Conservation (phyloP, 148 eudicot species). For the Rhododendron henanense region DNA sequence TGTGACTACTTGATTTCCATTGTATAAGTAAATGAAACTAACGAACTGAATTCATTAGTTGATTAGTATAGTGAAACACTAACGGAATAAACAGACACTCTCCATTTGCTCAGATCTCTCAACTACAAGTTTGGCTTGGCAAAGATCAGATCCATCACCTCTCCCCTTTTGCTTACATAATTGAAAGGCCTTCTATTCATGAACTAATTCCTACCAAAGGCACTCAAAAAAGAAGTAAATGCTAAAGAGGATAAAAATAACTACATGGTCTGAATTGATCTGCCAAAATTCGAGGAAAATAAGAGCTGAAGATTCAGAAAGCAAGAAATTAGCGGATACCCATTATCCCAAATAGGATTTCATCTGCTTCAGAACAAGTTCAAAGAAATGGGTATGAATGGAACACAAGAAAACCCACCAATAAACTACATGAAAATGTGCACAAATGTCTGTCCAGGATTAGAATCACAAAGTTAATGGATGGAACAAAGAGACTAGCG, state of each 20-base stretch:
- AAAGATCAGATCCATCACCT: constrained; percentile 41
- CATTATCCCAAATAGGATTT: constrained; percentile 21
- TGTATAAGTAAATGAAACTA: constrained; percentile 26
- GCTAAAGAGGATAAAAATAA: not conserved
- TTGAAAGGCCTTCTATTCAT: constrained; percentile 1
- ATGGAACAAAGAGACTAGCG: constrained; percentile 32
- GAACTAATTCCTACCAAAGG: constrained; percentile 14
- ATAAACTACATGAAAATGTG: constrained; percentile 3
- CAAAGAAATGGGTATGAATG: constrained; percentile 27
- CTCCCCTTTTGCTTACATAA: constrained; percentile 15
- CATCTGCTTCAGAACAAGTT: constrained; percentile 18
- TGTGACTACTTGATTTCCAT: constrained; percentile 47
- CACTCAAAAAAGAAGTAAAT: constrained; percentile 5
- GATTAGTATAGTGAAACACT: constrained; percentile 10
- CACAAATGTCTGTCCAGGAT: constrained; percentile 1
- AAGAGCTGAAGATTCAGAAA: constrained; percentile 7
- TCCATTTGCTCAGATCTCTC: constrained; percentile 33
- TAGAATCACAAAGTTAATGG: not conserved
- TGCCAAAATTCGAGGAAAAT: constrained; percentile 9
- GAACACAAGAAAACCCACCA: not conserved
- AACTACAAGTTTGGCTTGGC: constrained; percentile 30
- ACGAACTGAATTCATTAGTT: constrained; percentile 32
- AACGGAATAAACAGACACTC: constrained; percentile 21
- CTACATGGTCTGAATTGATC: constrained; percentile 37
- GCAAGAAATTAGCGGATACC: constrained; percentile 42